Conservation (phyloP, 768 basidiomycete species). For the Tylopilus balloui region DNA sequence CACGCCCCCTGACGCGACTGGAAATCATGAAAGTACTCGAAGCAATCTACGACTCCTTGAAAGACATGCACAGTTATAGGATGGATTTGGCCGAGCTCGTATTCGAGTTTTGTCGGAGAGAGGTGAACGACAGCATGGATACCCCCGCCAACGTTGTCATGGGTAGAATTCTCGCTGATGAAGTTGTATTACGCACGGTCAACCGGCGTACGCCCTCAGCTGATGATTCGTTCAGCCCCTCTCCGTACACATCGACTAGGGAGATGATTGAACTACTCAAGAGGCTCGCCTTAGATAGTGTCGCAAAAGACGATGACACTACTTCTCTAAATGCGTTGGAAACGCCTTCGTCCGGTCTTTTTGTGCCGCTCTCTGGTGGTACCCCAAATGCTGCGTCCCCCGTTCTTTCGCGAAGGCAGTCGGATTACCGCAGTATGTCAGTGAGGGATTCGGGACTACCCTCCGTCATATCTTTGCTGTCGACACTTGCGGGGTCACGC, state of each 20-base stretch:
- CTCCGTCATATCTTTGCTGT: conserved; percentile 59
- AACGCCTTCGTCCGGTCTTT: conserved; percentile 35
- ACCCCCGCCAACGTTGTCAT: conserved; percentile 29
- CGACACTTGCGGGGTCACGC: conserved; percentile 60
- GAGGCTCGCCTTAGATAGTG: conserved; percentile 34
- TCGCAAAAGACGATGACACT: conserved; percentile 39
- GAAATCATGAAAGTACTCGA: conserved; percentile 56
- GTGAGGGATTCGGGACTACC: conserved; percentile 48
- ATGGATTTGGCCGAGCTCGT: conserved; percentile 51
- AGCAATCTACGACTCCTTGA: conserved; percentile 58
- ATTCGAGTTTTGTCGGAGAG: conserved; percentile 44
- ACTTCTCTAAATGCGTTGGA: conserved; percentile 39
- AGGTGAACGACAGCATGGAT: conserved; percentile 28
- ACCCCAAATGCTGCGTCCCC: conserved; percentile 45
- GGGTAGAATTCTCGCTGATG: conserved; percentile 66
- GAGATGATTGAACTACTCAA: conserved; percentile 41
- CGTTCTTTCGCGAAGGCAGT: conserved; percentile 52
- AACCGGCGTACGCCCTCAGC: conserved; percentile 32
- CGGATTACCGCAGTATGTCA: conserved; percentile 43
- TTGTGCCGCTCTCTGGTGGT: conserved; percentile 23
- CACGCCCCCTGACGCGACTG: conserved; percentile 49
- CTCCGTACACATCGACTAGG: conserved; percentile 14
- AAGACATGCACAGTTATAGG: conserved; percentile 66
- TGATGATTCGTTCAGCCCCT: conserved; percentile 15
- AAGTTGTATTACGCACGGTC: conserved; percentile 53